Conservation (phyloP, 169 alveolate species). For the Cardiosporidium cionae region DNA sequence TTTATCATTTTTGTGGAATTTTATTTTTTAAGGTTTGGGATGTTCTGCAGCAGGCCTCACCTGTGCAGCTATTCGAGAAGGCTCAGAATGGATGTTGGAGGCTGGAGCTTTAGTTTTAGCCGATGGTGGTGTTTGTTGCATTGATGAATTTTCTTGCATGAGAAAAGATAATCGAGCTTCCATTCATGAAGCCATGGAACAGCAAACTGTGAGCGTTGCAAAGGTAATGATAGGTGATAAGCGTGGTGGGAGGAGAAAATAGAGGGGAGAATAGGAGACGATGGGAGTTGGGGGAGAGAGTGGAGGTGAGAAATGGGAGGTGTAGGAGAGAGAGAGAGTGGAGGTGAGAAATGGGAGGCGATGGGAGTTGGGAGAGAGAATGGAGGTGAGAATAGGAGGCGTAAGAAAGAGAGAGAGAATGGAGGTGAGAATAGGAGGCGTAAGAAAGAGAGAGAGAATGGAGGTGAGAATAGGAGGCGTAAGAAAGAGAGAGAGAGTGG, state of each 20-base stretch:
- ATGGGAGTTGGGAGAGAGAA: too few relatives aligned
- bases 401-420: too few relatives aligned
- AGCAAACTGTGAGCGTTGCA: conserved; percentile 83
- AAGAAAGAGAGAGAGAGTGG: too few relatives aligned
- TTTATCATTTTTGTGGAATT: not conserved
- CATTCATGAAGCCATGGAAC: conserved; percentile 92
- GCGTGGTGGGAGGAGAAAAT: conserved; percentile 14
- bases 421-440: too few relatives aligned
- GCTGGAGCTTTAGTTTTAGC: conserved; percentile 91
- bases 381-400: too few relatives aligned
- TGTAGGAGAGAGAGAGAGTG: too few relatives aligned
- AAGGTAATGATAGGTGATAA: conserved; percentile 70
- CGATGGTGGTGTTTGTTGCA: conserved; percentile 89
- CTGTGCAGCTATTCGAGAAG: conserved; percentile 74
- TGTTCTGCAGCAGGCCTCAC: conserved; percentile 85
- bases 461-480: too few relatives aligned
- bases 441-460: too few relatives aligned
- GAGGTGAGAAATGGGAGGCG: too few relatives aligned
- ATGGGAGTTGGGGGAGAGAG: too few relatives aligned
- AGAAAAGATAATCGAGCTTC: conserved; percentile 70
- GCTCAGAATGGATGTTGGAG: conserved; percentile 74
- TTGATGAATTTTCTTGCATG: conserved; percentile 81
- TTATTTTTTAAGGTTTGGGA: conserved; percentile 57
- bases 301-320: not conserved
- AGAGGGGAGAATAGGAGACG: not conserved